A percentile compares a stretch with the other conserved stretches of the same genome.
These are phyloP conservation scores for Neofusicoccum parvum DNA, from an alignment of 2,329 filamentous ascomycete species.

Conservation along the genomic window DNA sequence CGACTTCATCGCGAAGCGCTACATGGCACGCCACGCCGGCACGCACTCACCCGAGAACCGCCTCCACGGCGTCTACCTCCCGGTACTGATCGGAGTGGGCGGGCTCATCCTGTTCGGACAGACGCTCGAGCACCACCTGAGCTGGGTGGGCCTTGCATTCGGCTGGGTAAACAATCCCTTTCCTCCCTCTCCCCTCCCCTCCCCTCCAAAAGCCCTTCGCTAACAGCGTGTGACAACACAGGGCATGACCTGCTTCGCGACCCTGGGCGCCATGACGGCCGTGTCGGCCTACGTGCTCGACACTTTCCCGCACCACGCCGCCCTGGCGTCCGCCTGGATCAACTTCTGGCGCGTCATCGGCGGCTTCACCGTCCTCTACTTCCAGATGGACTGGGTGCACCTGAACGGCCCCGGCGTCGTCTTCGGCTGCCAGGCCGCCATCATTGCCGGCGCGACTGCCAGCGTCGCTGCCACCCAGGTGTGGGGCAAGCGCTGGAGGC, in stretches of 20 bases:
- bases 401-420: slow-evolving; percentile 34
- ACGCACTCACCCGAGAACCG: slow-evolving; percentile 35
- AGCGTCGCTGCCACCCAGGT: slow-evolving; percentile 34
- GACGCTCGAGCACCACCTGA: slow-evolving; percentile 35
- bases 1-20: slow-evolving; percentile 36
- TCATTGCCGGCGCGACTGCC: slow-evolving; percentile 33
- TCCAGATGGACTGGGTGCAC: slow-evolving; percentile 38
- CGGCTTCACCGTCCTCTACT: slow-evolving; percentile 40
- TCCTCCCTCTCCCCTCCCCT: neutral
- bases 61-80: slow-evolving; percentile 36
- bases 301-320: slow-evolving; percentile 35
- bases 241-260: slow-evolving; percentile 37
- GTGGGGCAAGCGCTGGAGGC: slow-evolving; percentile 32
- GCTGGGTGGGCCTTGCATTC: slow-evolving; percentile 36
- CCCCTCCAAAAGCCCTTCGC: neutral
- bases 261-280: slow-evolving; percentile 35
- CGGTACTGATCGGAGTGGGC: slow-evolving; percentile 34
- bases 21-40: slow-evolving; percentile 35
- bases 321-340: slow-evolving; percentile 36
- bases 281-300: slow-evolving; percentile 40
- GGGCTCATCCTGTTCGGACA: slow-evolving; percentile 38
- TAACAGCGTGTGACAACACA: neutral
- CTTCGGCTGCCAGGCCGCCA: slow-evolving; percentile 39
- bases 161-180: slow-evolving; percentile 29
- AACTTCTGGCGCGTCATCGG: slow-evolving; percentile 37